phyloP scores from a whole-genome alignment of 2,329 filamentous ascomycete genomes.

The Verticillium tricorpus region DNA sequence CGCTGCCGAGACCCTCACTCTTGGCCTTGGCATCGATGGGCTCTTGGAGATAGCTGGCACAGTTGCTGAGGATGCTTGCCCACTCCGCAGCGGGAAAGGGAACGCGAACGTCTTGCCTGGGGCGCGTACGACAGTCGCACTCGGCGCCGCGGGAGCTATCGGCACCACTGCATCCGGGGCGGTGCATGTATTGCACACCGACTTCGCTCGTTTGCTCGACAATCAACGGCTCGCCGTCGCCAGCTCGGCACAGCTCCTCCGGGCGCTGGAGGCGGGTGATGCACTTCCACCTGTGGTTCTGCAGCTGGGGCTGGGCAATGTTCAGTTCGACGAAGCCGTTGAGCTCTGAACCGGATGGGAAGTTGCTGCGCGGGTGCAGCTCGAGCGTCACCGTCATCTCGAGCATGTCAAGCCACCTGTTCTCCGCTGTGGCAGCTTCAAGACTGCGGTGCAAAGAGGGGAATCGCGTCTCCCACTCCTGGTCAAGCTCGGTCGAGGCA shows the following conservation, averaged over 20 bases:
- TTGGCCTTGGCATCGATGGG: slow-evolving; percentile 13
- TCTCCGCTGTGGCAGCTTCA: slow-evolving; percentile 40
- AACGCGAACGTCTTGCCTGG: slow-evolving; percentile 47
- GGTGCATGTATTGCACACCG: slow-evolving; percentile 43
- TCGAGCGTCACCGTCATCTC: slow-evolving; percentile 60
- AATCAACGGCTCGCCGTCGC: slow-evolving; percentile 34
- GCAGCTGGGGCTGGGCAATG: slow-evolving; percentile 48
- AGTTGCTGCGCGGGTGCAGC: slow-evolving; percentile 51
- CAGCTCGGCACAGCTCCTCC: slow-evolving; percentile 42
- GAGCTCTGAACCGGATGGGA: slow-evolving; percentile 56
- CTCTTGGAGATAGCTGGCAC: slow-evolving; percentile 41
- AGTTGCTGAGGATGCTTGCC: slow-evolving; percentile 54
- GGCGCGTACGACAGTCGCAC: slow-evolving; percentile 46
- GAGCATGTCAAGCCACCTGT: slow-evolving; percentile 52
- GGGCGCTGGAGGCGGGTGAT: slow-evolving; percentile 55
- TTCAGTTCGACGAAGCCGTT: slow-evolving; percentile 56
- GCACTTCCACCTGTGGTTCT: slow-evolving; percentile 57
- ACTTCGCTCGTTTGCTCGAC: slow-evolving; percentile 46
- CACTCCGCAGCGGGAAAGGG: slow-evolving; percentile 55
- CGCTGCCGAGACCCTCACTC: slow-evolving; percentile 16
- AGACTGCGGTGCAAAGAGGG: slow-evolving; percentile 51
- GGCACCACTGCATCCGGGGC: slow-evolving; percentile 44
- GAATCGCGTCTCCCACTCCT: slow-evolving; percentile 55
- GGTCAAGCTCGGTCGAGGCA: slow-evolving; percentile 46
- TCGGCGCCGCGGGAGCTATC: slow-evolving; percentile 23